Base-by-base conservation (phyloP, 768 basidiomycete species). In the Agrocybe pediades region DNA sequence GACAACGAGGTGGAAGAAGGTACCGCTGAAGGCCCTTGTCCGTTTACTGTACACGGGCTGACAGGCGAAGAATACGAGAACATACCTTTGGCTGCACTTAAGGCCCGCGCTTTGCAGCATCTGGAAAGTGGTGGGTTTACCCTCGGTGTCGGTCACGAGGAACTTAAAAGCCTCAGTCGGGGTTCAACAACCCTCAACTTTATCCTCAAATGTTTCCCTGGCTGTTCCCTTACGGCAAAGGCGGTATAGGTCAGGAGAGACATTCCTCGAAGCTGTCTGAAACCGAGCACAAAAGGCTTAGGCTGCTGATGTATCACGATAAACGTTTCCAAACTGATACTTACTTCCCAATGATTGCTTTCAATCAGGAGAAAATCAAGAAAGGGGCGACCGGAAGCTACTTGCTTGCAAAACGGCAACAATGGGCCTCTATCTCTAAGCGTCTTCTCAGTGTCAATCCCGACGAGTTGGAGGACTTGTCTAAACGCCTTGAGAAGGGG, bases 341-440 rank as follows among this genome's bases (percentile, higher is more conserved):
- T 53, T 1, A 58, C 62, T 33, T 80, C 74, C 56, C 65, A 70
- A 0, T 68, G 77, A 26, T 54, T 75, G 15, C 70, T 65, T 0
- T 78, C 76, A 52, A 76, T 68, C 73, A 78, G 41, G 58, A 69
- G 33, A 76, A 78, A 51, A 65, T 78, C 5, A 69, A 68, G 49
- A 44, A 40, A 2, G 54, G 62, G 2, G 50, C 66, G 0, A 58
- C 47, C 7, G 62, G 61, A 15, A 64, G 71, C 7, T 72, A 62
- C 40, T 43, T 71, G 1, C 17, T 68, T 6, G 56, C 65, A 1
- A 55, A 73, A 40, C 59, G 55, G 25, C 51, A 43, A 7, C 2
- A 57, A 57, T 25, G n/a, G n/a, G n/a, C n/a, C n/a, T n/a, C n/a
- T n/a, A n/a, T n/a, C n/a, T n/a, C n/a, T n/a, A n/a, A n/a, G n/a